Conservation (phyloP, 1,284 basidiomycete species). For the Ustilago lituana region DNA sequence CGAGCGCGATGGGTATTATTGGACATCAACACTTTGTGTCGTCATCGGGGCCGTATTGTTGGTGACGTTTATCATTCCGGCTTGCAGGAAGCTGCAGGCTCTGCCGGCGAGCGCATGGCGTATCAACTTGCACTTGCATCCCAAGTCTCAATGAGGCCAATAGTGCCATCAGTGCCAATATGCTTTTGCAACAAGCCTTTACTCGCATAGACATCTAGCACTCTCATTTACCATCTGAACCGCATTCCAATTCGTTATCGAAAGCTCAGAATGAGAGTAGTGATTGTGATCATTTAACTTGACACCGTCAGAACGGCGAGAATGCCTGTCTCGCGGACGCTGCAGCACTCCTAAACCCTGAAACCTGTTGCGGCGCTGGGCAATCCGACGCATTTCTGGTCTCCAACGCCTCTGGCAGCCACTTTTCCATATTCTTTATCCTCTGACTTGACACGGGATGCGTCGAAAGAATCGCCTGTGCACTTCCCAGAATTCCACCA, state of each 20-base stretch:
- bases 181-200: too few relatives aligned
- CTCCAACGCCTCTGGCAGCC: constrained; percentile 45
- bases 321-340: constrained; percentile 5
- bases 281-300: too few relatives aligned
- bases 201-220: too few relatives aligned
- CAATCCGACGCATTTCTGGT: constrained; percentile 23
- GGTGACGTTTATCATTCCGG: constrained; percentile 82
- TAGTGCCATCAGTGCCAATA: too few relatives aligned
- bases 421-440: constrained; percentile 54
- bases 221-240: too few relatives aligned
- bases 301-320: constrained; percentile 8
- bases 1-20: constrained; percentile 90
- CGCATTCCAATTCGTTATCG: too few relatives aligned
- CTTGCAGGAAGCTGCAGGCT: constrained; percentile 81
- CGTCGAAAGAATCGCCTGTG: constrained; percentile 50
- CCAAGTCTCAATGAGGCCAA: constrained; percentile 13
- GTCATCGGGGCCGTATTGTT: constrained; percentile 78
- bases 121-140: constrained; percentile 40
- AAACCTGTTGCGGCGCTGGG: constrained; percentile 22
- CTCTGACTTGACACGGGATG: constrained; percentile 56
- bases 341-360: constrained; percentile 22
- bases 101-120: constrained; percentile 58
- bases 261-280: too few relatives aligned
- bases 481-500: constrained; percentile 17
- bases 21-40: constrained; percentile 82